Evolutionary conservation across 2,329 filamentous ascomycete genomes (phyloP), one percentile per base, ranked within the genome.

Genomic region (Colletotrichum sp.): DNA sequence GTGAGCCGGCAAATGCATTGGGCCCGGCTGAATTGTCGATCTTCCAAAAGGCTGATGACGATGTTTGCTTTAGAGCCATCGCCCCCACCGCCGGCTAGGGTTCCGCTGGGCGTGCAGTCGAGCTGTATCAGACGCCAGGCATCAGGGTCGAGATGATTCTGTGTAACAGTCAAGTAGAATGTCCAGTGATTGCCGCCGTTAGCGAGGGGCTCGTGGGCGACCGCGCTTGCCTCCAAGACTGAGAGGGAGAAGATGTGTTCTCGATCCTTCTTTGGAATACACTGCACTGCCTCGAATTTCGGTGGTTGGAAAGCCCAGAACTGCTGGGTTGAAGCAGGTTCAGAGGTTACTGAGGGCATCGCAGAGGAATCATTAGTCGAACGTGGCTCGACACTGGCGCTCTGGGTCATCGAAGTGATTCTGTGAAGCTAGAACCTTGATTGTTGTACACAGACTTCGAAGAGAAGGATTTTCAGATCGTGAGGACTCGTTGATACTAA

Each of bases 181-280:
- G 59, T 63, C 59, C 59, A 63, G 59, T 63, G 59, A 8, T 63
- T 63, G 59, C 59, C 59, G 12, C 59, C 59, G 0, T 36, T 32
- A 1, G 0, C 30, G 21, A 63, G 59, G 2, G 59, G 59, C 1
- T 63, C 59, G n/a, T 63, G 59, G n/a, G 59, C 59, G 10, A 63
- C 59, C 15, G 28, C 59, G 28, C 32, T 63, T 12, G 59, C 59
- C 30, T 63, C 30, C 8, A 21, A 32, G 12, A 63, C 59, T 15
- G 28, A 15, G 30, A 63, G 28, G 0, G 18, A 30, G 1, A 34
- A 1, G 2, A 63, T 63, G 1, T 32, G 18, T 2, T 63, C 59
- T 4, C 28, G 28, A 32, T 63, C 59, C 3, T 63, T 63, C 32
- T 32, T 63, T 2, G 30, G 59, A 21, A 63, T 63, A 1, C 2